Evolutionary conservation across 768 basidiomycete genomes (phyloP), one percentile per base, ranked within the genome.

Genomic region (Termitomyces sp.): DNA sequence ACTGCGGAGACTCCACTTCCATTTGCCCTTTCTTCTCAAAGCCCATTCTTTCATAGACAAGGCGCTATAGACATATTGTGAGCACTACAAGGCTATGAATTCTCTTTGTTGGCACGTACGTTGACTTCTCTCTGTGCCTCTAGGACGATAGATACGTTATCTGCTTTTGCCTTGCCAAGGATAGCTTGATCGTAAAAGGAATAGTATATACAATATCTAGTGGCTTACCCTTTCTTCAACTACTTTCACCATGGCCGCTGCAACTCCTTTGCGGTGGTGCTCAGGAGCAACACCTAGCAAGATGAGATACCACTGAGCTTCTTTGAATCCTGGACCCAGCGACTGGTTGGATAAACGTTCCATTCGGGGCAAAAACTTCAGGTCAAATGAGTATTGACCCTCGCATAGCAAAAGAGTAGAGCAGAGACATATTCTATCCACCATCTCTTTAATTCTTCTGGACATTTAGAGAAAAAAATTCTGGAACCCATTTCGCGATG

Each of bases 231-330:
- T 57, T 8, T 64, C 60, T 51, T 71, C 70, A 10, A 57, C 68
- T 10, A 59, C 61, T 22, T 65, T 56, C 51, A 70, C 62, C 54
- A 70, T 39, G 1, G 60, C 60, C 50, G 66, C 69, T 22, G 67
- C 72, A 13, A 67, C 63, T 16, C 71, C 71, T 54, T 70, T 70
- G 4, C 69, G 62, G n/a, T 72, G 71, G 46, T 71, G 64, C 2
- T 61, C 58, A 13, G 67, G 70, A 20, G 59, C 41, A 29, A 72
- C 67, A 4, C 66, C 72, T 48, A 74, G 69, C 10, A 70, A 53
- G 10, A 67, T 66, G 18, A 73, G 60, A 49, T 68, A 62, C 69
- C 70, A 73, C 6, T 69, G 57, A 1, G 66, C 58, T 2, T 60
- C 59, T 7, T 64, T 50, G 48, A 64, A 65, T 29, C 59, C 66